Evolutionary conservation across 2,329 filamentous ascomycete genomes (phyloP).

Genomic region (Cordyceps militaris): DNA sequence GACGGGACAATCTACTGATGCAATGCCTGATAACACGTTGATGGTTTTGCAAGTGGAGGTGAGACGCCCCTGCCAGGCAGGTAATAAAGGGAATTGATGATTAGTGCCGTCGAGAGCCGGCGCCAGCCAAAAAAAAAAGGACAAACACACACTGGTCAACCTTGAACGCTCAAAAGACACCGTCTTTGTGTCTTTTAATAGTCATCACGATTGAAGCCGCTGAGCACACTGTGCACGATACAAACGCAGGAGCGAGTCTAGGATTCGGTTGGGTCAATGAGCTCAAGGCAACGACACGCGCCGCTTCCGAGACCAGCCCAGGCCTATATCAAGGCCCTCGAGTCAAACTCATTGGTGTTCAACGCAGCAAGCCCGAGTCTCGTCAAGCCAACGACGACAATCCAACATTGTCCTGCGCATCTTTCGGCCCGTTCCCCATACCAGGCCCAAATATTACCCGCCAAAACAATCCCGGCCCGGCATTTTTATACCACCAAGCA

Average conservation of each 20-base stretch:
- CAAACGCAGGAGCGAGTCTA: neutral
- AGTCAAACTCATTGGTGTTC: neutral
- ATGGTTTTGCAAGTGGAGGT: neutral
- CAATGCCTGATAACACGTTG: neutral
- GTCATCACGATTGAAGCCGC: neutral
- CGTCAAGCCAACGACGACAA: neutral
- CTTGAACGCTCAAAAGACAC: neutral
- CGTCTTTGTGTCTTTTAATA: neutral
- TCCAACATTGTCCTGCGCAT: neutral
- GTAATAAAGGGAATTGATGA: neutral
- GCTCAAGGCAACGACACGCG: neutral
- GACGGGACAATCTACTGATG: too few relatives aligned
- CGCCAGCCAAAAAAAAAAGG: neutral
- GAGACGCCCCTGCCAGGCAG: constrained; percentile 1
- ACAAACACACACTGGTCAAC: neutral
- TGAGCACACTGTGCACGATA: neutral
- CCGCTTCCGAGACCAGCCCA: neutral
- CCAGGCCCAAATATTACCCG: neutral
- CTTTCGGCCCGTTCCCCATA: constrained; percentile 12
- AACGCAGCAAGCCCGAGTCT: neutral
- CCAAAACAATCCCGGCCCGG: neutral
- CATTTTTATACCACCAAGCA: neutral
- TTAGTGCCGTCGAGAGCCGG: neutral
- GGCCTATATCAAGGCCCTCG: neutral
- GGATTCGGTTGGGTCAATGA: neutral